These are phyloP conservation scores for Rhodosporidiobolus odoratus DNA, from an alignment of 768 basidiomycete species.

Conservation along the genomic window DNA sequence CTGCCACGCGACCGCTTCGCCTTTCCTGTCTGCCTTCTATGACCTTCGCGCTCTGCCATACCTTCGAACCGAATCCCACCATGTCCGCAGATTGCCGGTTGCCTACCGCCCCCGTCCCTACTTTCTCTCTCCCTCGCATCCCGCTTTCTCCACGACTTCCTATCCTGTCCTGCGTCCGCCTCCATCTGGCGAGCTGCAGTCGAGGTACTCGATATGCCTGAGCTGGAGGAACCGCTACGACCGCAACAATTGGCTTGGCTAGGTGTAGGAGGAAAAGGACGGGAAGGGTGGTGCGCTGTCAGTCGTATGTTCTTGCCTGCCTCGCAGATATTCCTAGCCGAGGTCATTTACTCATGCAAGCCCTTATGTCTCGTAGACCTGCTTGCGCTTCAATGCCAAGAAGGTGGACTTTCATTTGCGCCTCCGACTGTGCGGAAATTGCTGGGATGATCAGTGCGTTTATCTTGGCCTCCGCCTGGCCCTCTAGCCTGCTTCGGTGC, in stretches of 20 bases:
- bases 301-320: not conserved
- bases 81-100: slow-evolving; percentile 7
- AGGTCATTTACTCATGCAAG: too few species aligned
- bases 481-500: too few species aligned
- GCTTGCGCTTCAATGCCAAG: slow-evolving; percentile 3
- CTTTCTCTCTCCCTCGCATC: slow-evolving; percentile 9
- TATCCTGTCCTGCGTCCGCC: not conserved
- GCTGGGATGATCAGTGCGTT: slow-evolving; percentile 24
- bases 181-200: not conserved
- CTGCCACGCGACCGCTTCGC: too few species aligned
- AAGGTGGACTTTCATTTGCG: slow-evolving; percentile 20
- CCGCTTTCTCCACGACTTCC: not conserved
- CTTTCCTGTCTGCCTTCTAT: too few species aligned
- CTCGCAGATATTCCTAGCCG: too few species aligned
- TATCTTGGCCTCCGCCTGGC: not conserved
- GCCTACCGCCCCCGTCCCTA: slow-evolving; percentile 9
- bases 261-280: not conserved
- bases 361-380: not conserved
- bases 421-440: slow-evolving; percentile 1
- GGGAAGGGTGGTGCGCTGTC: slow-evolving; percentile 1
- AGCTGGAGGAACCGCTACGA: slow-evolving; percentile 13
- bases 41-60: not conserved
- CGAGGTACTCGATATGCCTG: slow-evolving; percentile 1
- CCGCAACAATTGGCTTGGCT: slow-evolving; percentile 13
- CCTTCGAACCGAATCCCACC: not conserved